Conservation (phyloP, 768 basidiomycete species). For the Lactifluus piperatus region DNA sequence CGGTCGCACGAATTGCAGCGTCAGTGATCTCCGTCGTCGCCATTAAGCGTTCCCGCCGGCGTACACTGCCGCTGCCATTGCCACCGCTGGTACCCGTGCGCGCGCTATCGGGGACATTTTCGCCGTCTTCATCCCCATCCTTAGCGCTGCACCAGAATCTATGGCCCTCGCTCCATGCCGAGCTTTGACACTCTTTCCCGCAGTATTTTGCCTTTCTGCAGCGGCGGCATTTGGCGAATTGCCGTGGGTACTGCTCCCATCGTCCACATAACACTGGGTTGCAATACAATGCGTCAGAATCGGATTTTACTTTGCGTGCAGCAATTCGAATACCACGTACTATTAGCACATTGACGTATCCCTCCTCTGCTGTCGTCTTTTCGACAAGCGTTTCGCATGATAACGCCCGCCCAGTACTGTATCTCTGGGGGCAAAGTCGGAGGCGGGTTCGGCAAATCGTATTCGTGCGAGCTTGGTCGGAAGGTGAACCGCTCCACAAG, state of each 20-base stretch:
- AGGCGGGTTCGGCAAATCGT: slow-evolving; percentile 55
- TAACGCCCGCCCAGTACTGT: slow-evolving; percentile 99
- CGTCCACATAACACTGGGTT: slow-evolving; percentile 80
- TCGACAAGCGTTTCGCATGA: slow-evolving; percentile 98
- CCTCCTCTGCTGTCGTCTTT: slow-evolving; percentile 93
- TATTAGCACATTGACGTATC: slow-evolving; percentile 96
- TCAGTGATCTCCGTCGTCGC: slow-evolving; percentile 19
- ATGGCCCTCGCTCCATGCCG: slow-evolving; percentile 94
- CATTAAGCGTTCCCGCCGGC: slow-evolving; percentile 11
- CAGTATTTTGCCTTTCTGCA: slow-evolving; percentile 99
- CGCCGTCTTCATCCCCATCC: slow-evolving; percentile 38
- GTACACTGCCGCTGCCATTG: slow-evolving; percentile 3
- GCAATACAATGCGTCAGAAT: neutral
- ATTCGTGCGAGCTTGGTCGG: slow-evolving; percentile 78
- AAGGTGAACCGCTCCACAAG: slow-evolving; percentile 96
- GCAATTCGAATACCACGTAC: slow-evolving; percentile 35
- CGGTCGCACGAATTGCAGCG: slow-evolving; percentile 17
- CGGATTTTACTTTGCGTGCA: neutral
- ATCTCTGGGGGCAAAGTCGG: slow-evolving; percentile 80
- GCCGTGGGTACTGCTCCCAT: slow-evolving; percentile 88
- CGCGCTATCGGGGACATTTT: slow-evolving; percentile 18
- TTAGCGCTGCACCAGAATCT: slow-evolving; percentile 86
- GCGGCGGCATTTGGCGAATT: slow-evolving; percentile 94
- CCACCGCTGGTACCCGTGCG: neutral
- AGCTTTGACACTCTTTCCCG: slow-evolving; percentile 93